Percentiles rank a stretch among this genome's conserved stretches.
Conservation (phyloP, 1,139 yeast genomes). For the Wickerhamomyces sp. region DNA sequence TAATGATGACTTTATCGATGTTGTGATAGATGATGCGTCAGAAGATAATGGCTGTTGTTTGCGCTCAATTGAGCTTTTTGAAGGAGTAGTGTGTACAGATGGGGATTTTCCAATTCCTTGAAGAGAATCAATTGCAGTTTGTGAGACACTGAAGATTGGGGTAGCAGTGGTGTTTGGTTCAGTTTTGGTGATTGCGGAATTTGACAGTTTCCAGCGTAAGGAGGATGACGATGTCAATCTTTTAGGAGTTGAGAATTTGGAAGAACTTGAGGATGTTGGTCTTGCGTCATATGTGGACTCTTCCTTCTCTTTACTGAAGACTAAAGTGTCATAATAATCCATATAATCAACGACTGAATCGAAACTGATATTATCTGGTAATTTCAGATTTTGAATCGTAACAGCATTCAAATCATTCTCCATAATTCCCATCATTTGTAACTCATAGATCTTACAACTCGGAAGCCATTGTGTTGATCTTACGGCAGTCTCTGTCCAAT, state of each 20-base stretch:
- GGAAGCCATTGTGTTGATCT: conserved; percentile 70
- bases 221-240: conserved; percentile 11
- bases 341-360: conserved; percentile 44
- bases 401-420: conserved; percentile 76
- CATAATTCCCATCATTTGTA: conserved; percentile 98
- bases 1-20: conserved; percentile 5
- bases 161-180: conserved; percentile 16
- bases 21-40: conserved; percentile 1
- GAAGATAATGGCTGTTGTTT: not conserved
- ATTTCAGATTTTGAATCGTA: conserved; percentile 49
- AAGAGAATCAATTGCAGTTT: conserved; percentile 19
- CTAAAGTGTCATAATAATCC: conserved; percentile 55
- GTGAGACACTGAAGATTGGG: conserved; percentile 22
- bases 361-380: conserved; percentile 20
- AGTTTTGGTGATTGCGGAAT: conserved; percentile 19
- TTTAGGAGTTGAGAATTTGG: conserved; percentile 9
- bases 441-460: conserved; percentile 84
- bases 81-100: not conserved
- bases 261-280: not conserved
- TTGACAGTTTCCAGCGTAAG: conserved; percentile 20
- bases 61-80: not conserved
- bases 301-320: conserved; percentile 33
- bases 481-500: conserved; percentile 60
- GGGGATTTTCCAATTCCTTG: conserved; percentile 13
- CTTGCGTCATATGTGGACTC: not conserved